Evolutionary conservation across 768 basidiomycete genomes (phyloP).

Genomic region (Naematelia aurantialba): DNA sequence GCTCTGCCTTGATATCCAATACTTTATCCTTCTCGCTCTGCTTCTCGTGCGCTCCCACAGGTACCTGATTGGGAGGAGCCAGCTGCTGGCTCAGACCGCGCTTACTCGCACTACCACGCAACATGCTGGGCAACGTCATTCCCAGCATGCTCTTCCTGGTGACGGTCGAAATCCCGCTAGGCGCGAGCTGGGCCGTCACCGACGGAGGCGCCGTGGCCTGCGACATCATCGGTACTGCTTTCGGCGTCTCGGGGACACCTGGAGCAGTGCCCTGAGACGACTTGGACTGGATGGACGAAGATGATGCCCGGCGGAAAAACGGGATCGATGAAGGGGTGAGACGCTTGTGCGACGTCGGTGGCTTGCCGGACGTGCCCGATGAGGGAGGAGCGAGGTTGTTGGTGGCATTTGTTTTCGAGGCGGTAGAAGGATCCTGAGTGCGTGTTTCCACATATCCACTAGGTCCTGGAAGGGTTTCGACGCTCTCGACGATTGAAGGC

Average conservation of each 20-base stretch:
- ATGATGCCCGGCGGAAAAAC: slow-evolving; percentile 48
- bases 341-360: slow-evolving; percentile 19
- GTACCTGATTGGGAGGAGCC: slow-evolving; percentile 1
- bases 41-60: slow-evolving; percentile 5
- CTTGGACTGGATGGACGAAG: slow-evolving; percentile 36
- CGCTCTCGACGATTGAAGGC: slow-evolving; percentile 19
- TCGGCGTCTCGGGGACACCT: slow-evolving; percentile 7
- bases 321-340: slow-evolving; percentile 45
- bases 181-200: slow-evolving; percentile 1
- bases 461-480: neutral
- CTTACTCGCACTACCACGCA: slow-evolving; percentile 77
- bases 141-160: slow-evolving; percentile 65
- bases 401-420: neutral
- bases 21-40: slow-evolving; percentile 3
- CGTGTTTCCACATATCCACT: neutral
- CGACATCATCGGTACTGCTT: slow-evolving; percentile 11
- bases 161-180: slow-evolving; percentile 9
- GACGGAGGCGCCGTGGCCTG: slow-evolving; percentile 17
- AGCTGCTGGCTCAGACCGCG: slow-evolving; percentile 59
- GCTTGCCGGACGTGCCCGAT: slow-evolving; percentile 11
- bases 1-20: slow-evolving; percentile 14
- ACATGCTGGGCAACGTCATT: slow-evolving; percentile 71
- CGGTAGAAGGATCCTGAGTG: neutral
- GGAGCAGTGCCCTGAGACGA: neutral
- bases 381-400: slow-evolving; percentile 14